Conservation (phyloP, 768 basidiomycete species). For the Podaxis sp. region DNA sequence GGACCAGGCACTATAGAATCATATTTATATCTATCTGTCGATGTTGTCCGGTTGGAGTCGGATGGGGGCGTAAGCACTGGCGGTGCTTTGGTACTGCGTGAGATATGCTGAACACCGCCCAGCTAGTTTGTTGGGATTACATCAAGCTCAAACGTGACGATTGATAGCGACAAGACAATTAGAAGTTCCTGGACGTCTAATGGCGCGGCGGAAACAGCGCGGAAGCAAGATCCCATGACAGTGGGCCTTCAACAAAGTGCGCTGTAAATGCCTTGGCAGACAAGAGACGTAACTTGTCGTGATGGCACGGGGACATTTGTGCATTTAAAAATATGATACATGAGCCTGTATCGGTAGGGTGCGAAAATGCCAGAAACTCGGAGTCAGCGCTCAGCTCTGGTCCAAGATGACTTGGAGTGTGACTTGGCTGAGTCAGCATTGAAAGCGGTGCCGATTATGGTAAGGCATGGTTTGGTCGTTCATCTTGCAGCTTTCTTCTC, state of each 20-base stretch:
- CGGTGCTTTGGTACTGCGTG: neutral
- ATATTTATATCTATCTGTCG: neutral
- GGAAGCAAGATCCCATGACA: neutral
- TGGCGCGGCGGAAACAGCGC: neutral
- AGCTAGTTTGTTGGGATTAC: neutral
- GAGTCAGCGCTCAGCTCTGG: neutral
- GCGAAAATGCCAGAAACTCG: neutral
- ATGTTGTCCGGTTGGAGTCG: neutral
- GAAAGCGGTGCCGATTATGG: conserved; percentile 20
- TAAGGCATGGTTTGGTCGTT: conserved; percentile 6
- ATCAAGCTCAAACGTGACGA: neutral
- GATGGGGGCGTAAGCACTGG: neutral
- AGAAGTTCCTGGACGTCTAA: neutral
- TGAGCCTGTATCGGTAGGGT: no score
- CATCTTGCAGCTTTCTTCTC: neutral
- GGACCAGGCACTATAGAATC: neutral
- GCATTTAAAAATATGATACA: no score
- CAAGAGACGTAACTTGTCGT: neutral
- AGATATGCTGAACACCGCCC: neutral
- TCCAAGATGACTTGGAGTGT: neutral
- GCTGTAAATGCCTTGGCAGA: neutral
- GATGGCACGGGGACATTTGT: no score
- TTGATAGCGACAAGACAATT: neutral
- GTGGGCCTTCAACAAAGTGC: no score
- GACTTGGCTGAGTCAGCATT: conserved; percentile 20